Conservation (phyloP, 108 stramenopile species). For the Skeletonema marinoi region DNA sequence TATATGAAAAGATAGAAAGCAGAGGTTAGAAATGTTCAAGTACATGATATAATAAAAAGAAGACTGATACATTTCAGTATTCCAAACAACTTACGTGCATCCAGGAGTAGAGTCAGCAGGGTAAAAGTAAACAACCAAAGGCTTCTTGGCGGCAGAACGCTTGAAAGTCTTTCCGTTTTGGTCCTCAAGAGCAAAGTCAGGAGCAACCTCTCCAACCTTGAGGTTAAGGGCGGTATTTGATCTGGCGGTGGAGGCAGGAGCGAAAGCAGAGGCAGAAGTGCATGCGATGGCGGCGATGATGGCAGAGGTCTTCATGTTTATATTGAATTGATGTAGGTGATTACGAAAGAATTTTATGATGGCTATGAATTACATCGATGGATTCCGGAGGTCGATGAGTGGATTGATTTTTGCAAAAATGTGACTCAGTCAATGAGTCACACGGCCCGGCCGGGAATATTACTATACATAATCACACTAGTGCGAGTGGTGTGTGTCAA, state of each 20-base stretch:
- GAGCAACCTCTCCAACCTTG: conserved; percentile 76
- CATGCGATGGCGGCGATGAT: conserved; percentile 35
- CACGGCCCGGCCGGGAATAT: no score
- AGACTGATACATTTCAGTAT: background rate
- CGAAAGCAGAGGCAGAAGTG: conserved; percentile 58
- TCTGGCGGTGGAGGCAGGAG: conserved; percentile 36
- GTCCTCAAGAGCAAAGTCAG: conserved; percentile 74
- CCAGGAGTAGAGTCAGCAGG: conserved; percentile 82
- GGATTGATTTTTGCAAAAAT: no score
- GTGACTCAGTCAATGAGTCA: no score
- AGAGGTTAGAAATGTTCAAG: background rate
- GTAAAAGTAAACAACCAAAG: conserved; percentile 84
- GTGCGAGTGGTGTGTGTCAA: no score
- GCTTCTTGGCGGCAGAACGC: conserved; percentile 76
- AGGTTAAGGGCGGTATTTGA: conserved; percentile 53
- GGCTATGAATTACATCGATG: no score
- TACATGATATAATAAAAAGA: no score
- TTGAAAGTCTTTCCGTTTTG: conserved; percentile 84
- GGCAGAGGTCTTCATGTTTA: conserved; percentile 39
- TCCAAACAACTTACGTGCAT: conserved; percentile 49
- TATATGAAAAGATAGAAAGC: background rate
- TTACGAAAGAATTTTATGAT: background rate
- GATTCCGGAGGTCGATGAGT: no score
- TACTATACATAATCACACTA: no score
- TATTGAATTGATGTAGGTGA: background rate